Percentiles rank a stretch among this genome's conserved stretches.
These are phyloP conservation scores for Albatrellus ellisii DNA, from an alignment of 768 basidiomycete genomes.

Conservation along the genomic window DNA sequence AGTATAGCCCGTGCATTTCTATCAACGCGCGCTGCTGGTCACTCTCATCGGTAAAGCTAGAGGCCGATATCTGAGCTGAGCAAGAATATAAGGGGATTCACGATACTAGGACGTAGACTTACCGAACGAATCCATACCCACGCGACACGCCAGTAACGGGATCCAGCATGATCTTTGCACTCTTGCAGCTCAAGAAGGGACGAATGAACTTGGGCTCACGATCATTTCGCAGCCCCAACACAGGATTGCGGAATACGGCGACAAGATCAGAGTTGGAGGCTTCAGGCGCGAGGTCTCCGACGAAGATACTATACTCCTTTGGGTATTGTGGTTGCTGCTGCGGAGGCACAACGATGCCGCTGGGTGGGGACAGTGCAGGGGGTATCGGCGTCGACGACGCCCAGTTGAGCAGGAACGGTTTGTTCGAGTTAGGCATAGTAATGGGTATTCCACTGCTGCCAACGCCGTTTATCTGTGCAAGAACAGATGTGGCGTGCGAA, in stretches of 20 bases:
- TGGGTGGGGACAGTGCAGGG: constrained; percentile 20
- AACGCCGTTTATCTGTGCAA: constrained; percentile 46
- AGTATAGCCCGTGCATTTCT: constrained; percentile 88
- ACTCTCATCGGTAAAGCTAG: constrained; percentile 76
- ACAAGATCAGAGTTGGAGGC: constrained; percentile 95
- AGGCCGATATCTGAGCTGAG: constrained; percentile 10
- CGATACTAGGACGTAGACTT: constrained; percentile 13
- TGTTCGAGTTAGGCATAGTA: constrained; percentile 79
- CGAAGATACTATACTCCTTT: constrained; percentile 90
- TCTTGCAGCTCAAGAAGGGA: constrained; percentile 86
- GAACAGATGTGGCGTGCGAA: constrained; percentile 53
- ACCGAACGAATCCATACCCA: constrained; percentile 91
- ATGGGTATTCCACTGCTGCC: constrained; percentile 28
- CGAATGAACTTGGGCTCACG: constrained; percentile 81
- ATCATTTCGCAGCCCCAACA: constrained; percentile 73
- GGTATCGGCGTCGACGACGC: constrained; percentile 31
- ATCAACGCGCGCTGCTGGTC: constrained; percentile 85
- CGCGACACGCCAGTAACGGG: constrained; percentile 80
- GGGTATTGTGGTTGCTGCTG: constrained; percentile 47
- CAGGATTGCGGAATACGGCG: constrained; percentile 83
- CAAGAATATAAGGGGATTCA: constrained; percentile 1
- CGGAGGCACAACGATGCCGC: constrained; percentile 23
- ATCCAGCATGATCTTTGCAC: constrained; percentile 92
- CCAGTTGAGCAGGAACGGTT: constrained; percentile 77
- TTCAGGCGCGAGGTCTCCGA: constrained; percentile 87